Evolutionary conservation across 2,329 filamentous ascomycete genomes (phyloP).

Genomic region (Pseudocercospora musae): DNA sequence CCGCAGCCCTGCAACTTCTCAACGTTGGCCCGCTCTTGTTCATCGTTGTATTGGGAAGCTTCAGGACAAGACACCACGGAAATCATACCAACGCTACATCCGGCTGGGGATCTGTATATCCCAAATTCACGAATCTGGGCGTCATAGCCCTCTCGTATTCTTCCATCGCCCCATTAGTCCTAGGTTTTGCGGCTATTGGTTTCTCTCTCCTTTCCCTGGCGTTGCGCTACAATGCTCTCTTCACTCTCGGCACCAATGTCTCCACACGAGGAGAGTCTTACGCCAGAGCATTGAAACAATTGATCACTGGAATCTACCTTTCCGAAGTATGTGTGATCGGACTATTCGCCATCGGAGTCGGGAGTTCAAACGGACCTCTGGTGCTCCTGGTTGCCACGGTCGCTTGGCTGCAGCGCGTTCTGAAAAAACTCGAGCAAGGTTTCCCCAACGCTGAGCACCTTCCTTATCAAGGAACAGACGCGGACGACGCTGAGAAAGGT

Average conservation of each 20-base stretch:
- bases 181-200: conserved; percentile 44
- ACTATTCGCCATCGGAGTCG: conserved; percentile 42
- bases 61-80: conserved; percentile 42
- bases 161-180: conserved; percentile 45
- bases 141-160: conserved; percentile 45
- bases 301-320: conserved; percentile 46
- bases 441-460: background rate
- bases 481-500: too few relatives aligned
- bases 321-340: conserved; percentile 47
- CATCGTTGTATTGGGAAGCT: conserved; percentile 31
- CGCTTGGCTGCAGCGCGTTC: conserved; percentile 33
- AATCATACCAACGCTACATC: conserved; percentile 44
- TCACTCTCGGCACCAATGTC: conserved; percentile 43
- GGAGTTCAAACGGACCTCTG: conserved; percentile 37
- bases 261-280: conserved; percentile 46
- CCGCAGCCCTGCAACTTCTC: conserved; percentile 28
- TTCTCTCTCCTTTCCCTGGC: conserved; percentile 46
- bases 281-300: conserved; percentile 43
- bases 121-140: conserved; percentile 42
- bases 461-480: too few relatives aligned
- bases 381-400: conserved; percentile 40
- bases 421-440: conserved; percentile 29
- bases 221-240: conserved; percentile 50
- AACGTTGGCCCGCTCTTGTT: conserved; percentile 31
- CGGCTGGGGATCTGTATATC: conserved; percentile 44